These are phyloP conservation scores for Aegilops bicornis DNA, from an alignment of 176 grass and related monocot species.

Conservation along the genomic window DNA sequence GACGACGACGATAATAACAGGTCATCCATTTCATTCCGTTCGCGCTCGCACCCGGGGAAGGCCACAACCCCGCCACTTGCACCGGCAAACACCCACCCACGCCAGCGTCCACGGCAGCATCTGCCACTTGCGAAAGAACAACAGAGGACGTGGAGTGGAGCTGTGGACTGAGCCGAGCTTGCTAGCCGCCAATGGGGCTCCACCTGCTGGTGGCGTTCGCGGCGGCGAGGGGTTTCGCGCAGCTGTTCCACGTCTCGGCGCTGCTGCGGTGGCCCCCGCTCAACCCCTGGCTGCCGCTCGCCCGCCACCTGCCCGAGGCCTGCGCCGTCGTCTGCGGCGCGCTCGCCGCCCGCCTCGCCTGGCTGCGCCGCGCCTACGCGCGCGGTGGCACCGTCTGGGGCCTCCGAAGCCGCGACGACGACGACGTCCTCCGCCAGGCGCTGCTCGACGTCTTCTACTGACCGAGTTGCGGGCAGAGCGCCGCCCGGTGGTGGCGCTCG, in stretches of 20 bases:
- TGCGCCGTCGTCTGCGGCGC: neutral
- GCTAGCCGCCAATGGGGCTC: no score
- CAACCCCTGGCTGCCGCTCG: constrained; percentile 19
- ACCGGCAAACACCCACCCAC: neutral
- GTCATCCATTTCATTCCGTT: no score
- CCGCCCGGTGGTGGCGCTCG: no score
- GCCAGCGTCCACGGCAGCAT: no score
- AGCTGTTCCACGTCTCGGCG: constrained; percentile 37
- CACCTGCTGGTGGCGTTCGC: constrained; percentile 2
- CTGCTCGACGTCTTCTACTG: neutral
- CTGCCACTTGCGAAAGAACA: no score
- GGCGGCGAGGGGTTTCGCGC: constrained; percentile 27
- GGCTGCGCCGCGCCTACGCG: neutral
- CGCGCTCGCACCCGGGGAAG: constrained; percentile 37
- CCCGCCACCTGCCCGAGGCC: constrained; percentile 32
- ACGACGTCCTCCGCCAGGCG: constrained; percentile 31
- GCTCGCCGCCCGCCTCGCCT: neutral
- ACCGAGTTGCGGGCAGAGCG: no score
- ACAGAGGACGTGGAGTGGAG: no score
- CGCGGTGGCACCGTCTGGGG: constrained; percentile 1
- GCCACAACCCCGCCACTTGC: neutral
- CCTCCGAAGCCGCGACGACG: neutral
- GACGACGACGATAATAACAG: no score
- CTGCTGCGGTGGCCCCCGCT: constrained; percentile 20
- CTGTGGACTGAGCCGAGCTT: no score